Conservation (phyloP, 768 basidiomycete species). For the Nidularia pulvinata region DNA sequence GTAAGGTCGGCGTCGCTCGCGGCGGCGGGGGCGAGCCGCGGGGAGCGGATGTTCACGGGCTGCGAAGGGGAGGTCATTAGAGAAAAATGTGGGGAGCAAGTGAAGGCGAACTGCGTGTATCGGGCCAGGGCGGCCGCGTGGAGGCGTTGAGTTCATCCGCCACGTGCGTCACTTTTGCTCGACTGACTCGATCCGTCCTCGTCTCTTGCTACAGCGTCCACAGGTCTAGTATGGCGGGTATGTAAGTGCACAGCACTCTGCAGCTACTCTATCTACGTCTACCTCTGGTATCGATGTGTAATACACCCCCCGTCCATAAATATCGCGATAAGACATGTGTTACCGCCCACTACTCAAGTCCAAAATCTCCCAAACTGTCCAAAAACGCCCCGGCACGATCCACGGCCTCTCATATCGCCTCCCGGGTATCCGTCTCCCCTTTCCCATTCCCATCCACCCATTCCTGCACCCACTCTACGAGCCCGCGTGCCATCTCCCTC, state of each 20-base stretch:
- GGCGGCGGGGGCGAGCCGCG: slow-evolving; percentile 15
- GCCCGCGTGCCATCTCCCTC: slow-evolving; percentile 38
- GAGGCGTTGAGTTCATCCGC: too few species aligned
- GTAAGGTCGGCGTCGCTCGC: slow-evolving; percentile 8
- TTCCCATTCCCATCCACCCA: slow-evolving; percentile 18
- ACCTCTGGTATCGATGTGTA: background rate
- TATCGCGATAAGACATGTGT: background rate
- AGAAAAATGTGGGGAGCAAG: background rate
- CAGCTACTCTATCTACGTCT: too few species aligned
- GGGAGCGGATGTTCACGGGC: slow-evolving; percentile 49
- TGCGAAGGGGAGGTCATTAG: slow-evolving; percentile 56
- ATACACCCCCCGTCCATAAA: background rate
- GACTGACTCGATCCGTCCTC: too few species aligned
- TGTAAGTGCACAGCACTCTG: too few species aligned
- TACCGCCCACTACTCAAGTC: too few species aligned
- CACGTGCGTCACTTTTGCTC: too few species aligned
- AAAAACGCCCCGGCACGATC: too few species aligned
- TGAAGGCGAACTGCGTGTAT: background rate
- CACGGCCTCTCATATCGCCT: background rate
- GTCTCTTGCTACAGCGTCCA: too few species aligned
- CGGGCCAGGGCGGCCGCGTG: background rate
- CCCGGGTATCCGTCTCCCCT: background rate
- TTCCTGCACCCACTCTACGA: slow-evolving; percentile 50
- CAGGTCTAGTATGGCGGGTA: too few species aligned
- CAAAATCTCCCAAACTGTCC: too few species aligned